These are phyloP conservation scores for Talinum fruticosum DNA, from an alignment of 148 eudicot genomes.

Conservation along the genomic window DNA sequence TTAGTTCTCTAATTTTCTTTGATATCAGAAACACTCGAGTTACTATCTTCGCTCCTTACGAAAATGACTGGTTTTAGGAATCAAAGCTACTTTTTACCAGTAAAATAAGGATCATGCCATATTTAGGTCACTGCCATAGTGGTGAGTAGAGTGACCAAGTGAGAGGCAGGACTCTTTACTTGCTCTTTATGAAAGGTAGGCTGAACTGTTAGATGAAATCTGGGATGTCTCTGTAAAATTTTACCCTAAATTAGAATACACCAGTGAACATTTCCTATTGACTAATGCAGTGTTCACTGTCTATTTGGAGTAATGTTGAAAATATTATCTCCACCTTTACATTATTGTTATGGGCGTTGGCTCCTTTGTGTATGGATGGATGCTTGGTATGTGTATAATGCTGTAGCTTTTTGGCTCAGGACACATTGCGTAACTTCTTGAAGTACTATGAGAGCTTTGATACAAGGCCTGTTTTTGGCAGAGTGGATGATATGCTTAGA, in stretches of 20 bases:
- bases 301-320: neutral
- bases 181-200: too few species aligned
- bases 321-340: neutral
- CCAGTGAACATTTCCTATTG: neutral
- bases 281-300: neutral
- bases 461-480: slow-evolving; percentile 71
- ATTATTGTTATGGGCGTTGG: neutral
- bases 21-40: too few species aligned
- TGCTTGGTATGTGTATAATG: neutral
- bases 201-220: too few species aligned
- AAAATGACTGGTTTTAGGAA: too few species aligned
- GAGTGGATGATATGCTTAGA: slow-evolving; percentile 77
- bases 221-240: too few species aligned
- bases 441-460: slow-evolving; percentile 58
- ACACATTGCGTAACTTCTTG: slow-evolving; percentile 46
- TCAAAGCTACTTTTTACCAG: too few species aligned
- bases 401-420: slow-evolving; percentile 36
- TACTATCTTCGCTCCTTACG: too few species aligned
- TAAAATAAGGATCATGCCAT: too few species aligned
- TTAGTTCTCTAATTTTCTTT: too few species aligned
- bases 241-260: neutral
- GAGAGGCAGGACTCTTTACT: too few species aligned
- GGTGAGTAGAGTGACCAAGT: too few species aligned
- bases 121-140: too few species aligned
- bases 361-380: neutral